phyloP scores from a whole-genome alignment of 2,329 filamentous ascomycete genomes.

The Talaromyces albobiverticillius region DNA sequence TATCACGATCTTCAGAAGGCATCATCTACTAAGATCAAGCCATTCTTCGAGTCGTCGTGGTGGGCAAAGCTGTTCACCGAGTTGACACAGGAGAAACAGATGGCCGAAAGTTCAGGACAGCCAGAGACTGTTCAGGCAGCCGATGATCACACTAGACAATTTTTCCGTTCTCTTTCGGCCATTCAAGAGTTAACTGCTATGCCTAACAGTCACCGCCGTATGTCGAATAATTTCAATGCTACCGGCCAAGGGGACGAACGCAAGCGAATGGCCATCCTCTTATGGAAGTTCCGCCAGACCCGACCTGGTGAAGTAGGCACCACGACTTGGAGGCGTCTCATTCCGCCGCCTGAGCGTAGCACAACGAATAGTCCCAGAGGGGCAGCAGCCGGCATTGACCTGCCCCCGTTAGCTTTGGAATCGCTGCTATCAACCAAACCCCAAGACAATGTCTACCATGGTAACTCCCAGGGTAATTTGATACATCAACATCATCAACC shows the following conservation, averaged over 20 bases:
- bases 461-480: constrained; percentile 28
- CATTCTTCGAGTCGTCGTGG: constrained; percentile 44
- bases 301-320: constrained; percentile 37
- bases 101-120: constrained; percentile 35
- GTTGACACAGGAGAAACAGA: constrained; percentile 38
- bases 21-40: constrained; percentile 39
- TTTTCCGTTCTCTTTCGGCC: constrained; percentile 41
- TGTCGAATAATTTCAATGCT: constrained; percentile 26
- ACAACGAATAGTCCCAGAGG: constrained; percentile 37
- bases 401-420: constrained; percentile 36
- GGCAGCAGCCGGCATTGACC: constrained; percentile 27
- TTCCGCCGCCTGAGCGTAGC: constrained; percentile 35
- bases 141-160: constrained; percentile 34
- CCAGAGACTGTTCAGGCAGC: constrained; percentile 28
- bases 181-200: constrained; percentile 46
- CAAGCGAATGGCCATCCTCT: constrained; percentile 41
- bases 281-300: constrained; percentile 49
- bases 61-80: constrained; percentile 44
- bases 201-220: constrained; percentile 23
- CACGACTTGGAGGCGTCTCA: constrained; percentile 44
- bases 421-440: constrained; percentile 32
- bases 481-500: constrained; percentile 22
- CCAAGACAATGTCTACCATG: constrained; percentile 30
- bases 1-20: constrained; percentile 33
- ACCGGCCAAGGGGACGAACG: constrained; percentile 25